Conservation (phyloP, 1,139 yeast species). For the Blastobotrys capitulatus region DNA sequence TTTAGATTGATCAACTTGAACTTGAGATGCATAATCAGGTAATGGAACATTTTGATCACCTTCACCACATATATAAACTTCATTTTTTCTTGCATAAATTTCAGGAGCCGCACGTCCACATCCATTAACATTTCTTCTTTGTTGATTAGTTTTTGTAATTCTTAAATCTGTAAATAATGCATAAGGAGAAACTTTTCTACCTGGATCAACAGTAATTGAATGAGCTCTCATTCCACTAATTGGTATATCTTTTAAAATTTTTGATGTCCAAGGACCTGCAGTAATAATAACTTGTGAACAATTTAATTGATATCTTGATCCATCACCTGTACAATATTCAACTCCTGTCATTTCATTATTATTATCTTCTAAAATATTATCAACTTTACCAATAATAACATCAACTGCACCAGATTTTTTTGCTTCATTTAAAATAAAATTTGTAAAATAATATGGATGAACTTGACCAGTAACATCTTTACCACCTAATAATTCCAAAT, state of each 20-base stretch:
- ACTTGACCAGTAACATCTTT: constrained; percentile 92
- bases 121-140: constrained; percentile 30
- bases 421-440: constrained; percentile 71
- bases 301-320: constrained; percentile 32
- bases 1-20: constrained; percentile 77
- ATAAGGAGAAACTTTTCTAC: constrained; percentile 68
- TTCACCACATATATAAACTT: constrained; percentile 96
- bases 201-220: constrained; percentile 85
- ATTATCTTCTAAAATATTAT: constrained; percentile 43
- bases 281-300: constrained; percentile 80
- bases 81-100: constrained; percentile 91
- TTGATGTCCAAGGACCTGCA: constrained; percentile 96
- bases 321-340: constrained; percentile 14
- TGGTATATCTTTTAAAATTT: constrained; percentile 75
- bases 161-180: constrained; percentile 82
- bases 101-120: constrained; percentile 56
- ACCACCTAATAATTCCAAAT: constrained; percentile 80
- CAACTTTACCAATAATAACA: constrained; percentile 77
- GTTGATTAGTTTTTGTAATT: constrained; percentile 18
- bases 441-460: constrained; percentile 91
- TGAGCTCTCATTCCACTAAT: constrained; percentile 91
- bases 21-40: constrained; percentile 93
- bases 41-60: constrained; percentile 87
- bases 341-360: constrained; percentile 22
- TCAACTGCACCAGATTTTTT: constrained; percentile 82